Conservation (phyloP, 2,329 filamentous ascomycete species). For the Pestalotiopsis sp. region DNA sequence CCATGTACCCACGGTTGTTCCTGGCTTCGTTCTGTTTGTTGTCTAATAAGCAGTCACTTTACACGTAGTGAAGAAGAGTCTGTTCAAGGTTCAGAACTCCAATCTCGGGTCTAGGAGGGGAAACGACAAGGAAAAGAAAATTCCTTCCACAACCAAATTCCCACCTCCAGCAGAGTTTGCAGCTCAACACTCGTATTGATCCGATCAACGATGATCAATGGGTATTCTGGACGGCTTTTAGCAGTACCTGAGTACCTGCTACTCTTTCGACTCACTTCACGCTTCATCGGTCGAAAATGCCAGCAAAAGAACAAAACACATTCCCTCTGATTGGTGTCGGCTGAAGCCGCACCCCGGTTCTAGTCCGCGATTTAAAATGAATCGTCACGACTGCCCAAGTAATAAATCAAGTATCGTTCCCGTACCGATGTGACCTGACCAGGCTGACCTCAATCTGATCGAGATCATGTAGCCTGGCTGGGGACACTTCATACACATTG, state of each 20-base stretch:
- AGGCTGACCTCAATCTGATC: background rate
- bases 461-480: background rate
- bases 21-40: no score
- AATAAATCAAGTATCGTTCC: background rate
- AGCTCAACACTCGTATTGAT: background rate
- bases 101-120: background rate
- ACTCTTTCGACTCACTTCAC: background rate
- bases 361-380: slow-evolving; percentile 6
- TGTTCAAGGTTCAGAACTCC: background rate
- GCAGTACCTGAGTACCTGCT: background rate
- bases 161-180: background rate
- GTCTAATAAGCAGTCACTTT: no score
- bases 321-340: background rate
- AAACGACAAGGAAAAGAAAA: background rate
- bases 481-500: background rate
- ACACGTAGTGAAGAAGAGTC: no score
- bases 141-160: background rate
- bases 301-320: background rate
- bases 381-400: background rate
- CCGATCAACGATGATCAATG: no score
- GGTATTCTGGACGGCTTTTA: background rate
- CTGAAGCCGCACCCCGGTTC: background rate
- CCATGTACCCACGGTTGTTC: no score
- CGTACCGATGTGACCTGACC: slow-evolving; percentile 1
- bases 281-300: background rate